Evolutionary conservation across 441 rosid species (phyloP).

Genomic region (Erysimum cheiri): DNA sequence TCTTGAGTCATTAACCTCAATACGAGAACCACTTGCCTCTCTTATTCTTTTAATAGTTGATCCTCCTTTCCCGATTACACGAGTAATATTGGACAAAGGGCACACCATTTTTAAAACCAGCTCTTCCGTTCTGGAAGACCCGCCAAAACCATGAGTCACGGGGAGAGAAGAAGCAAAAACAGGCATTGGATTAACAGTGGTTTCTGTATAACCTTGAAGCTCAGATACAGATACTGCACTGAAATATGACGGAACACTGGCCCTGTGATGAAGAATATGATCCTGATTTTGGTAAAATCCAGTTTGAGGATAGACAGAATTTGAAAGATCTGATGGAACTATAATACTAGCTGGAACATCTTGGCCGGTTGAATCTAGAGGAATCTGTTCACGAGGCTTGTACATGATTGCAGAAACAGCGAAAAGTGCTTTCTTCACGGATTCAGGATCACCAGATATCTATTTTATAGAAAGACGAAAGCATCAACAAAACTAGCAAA

Average conservation of each 20-base stretch:
- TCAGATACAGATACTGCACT: not conserved
- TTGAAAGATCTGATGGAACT: conserved; percentile 71
- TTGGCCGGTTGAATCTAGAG: conserved; percentile 71
- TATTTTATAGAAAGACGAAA: conserved; percentile 31
- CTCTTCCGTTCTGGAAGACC: conserved; percentile 66
- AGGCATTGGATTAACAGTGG: conserved; percentile 60
- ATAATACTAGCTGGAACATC: conserved; percentile 71
- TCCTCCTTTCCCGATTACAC: conserved; percentile 90
- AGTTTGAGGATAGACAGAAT: conserved; percentile 56
- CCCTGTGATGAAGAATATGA: conserved; percentile 51
- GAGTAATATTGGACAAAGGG: conserved; percentile 78
- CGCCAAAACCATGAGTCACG: conserved; percentile 57
- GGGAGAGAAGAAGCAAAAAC: conserved; percentile 68
- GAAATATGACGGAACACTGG: conserved; percentile 32
- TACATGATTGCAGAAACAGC: conserved; percentile 83
- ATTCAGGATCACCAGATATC: conserved; percentile 79
- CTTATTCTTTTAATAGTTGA: conserved; percentile 76
- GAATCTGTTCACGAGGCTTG: conserved; percentile 80
- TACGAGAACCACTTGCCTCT: conserved; percentile 79
- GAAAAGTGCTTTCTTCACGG: conserved; percentile 82
- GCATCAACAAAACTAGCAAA: not conserved
- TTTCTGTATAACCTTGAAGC: conserved; percentile 55
- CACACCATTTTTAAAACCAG: conserved; percentile 69
- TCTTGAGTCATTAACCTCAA: conserved; percentile 69
- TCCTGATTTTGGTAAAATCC: conserved; percentile 69